phyloP scores from a whole-genome alignment of 164 flowering plant genomes.

The Berberis vulgaris region DNA sequence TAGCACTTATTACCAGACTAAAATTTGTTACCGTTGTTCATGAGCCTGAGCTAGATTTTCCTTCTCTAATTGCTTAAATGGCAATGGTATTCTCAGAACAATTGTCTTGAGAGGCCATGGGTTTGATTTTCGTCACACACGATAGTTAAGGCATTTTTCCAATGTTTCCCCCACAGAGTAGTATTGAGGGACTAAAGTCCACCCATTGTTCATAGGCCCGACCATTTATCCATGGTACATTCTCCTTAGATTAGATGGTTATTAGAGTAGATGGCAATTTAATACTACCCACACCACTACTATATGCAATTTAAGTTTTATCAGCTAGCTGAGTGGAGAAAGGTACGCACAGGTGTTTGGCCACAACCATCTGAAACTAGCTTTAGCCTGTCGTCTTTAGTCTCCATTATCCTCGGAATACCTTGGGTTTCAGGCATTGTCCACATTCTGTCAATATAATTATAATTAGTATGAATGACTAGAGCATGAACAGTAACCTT shows the following conservation, averaged over 20 bases:
- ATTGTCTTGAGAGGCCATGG: too few relatives aligned
- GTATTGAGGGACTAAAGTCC: neutral
- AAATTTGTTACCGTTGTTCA: too few relatives aligned
- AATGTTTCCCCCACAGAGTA: neutral
- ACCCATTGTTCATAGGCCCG: neutral
- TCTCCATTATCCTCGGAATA: constrained; percentile 8
- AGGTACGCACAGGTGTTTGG: constrained; percentile 24
- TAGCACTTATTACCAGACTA: too few relatives aligned
- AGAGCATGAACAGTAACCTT: too few relatives aligned
- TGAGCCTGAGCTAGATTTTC: too few relatives aligned
- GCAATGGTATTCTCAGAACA: too few relatives aligned
- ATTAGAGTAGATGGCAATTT: neutral
- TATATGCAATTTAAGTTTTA: too few relatives aligned
- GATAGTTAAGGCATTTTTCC: too few relatives aligned
- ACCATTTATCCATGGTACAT: neutral
- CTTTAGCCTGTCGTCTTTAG: constrained; percentile 11
- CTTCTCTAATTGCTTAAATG: too few relatives aligned
- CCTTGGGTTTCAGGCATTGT: constrained; percentile 25
- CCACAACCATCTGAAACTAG: constrained; percentile 21
- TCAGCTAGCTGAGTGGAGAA: neutral
- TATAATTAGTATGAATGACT: constrained; percentile 1
- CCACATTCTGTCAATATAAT: constrained; percentile 35
- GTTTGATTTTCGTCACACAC: too few relatives aligned
- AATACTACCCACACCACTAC: neutral
- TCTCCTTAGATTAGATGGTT: neutral